These are phyloP conservation scores for Solanum okadae DNA, from an alignment of 257 asterid genomes.

Conservation along the genomic window DNA sequence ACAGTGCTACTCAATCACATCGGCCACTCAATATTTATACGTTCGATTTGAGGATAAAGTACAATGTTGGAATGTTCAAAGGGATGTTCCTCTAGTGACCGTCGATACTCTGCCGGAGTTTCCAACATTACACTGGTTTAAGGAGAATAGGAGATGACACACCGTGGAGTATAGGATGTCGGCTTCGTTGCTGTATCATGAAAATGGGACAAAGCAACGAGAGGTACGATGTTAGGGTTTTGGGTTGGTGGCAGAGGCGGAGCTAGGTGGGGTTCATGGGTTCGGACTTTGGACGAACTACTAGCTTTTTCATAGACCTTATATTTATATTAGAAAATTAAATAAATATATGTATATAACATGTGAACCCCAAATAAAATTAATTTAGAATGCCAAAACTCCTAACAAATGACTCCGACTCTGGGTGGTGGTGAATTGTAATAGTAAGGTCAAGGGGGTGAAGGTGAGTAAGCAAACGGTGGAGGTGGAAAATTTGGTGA, in stretches of 20 bases:
- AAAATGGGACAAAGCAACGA: slow-evolving; percentile 1
- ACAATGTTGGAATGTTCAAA: slow-evolving; percentile 32
- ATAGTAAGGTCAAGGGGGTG: too few relatives aligned
- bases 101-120: slow-evolving; percentile 24
- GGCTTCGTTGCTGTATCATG: slow-evolving; percentile 31
- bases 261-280: too few relatives aligned
- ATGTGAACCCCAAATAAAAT: too few relatives aligned
- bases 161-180: slow-evolving; percentile 48
- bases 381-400: too few relatives aligned
- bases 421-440: background rate
- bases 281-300: too few relatives aligned
- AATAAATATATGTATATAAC: too few relatives aligned
- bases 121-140: slow-evolving; percentile 25
- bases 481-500: too few relatives aligned
- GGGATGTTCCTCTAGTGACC: slow-evolving; percentile 19
- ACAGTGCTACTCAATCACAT: slow-evolving; percentile 3
- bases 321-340: too few relatives aligned
- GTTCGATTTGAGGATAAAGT: slow-evolving; percentile 32
- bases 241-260: background rate
- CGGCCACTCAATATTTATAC: slow-evolving; percentile 22
- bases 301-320: too few relatives aligned
- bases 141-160: slow-evolving; percentile 33
- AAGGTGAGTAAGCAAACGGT: too few relatives aligned
- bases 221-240: slow-evolving; percentile 58
- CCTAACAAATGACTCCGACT: too few relatives aligned